phyloP scores from a whole-genome alignment of 208 protist genomes.

The Angomonas ambiguus region DNA sequence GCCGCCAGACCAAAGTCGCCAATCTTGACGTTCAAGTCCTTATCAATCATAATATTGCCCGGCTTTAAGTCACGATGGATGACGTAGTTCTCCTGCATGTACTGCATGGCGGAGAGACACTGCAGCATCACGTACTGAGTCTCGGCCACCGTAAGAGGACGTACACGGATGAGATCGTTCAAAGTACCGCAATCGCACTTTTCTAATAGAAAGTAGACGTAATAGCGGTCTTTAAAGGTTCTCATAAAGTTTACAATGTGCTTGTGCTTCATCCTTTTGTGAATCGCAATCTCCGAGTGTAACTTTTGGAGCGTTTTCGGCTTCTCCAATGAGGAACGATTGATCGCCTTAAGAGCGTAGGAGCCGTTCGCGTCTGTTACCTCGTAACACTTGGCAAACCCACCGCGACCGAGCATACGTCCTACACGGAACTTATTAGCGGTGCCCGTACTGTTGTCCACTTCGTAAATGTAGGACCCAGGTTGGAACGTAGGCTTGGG shows the following conservation, averaged over 20 bases:
- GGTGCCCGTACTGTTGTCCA: conserved; percentile 29
- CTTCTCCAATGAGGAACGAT: conserved; percentile 90
- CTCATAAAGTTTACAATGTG: conserved; percentile 96
- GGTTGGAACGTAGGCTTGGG: conserved; percentile 43
- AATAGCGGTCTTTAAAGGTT: conserved; percentile 96
- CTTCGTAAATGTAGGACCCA: conserved; percentile 48
- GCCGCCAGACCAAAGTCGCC: conserved; percentile 95
- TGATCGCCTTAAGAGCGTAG: conserved; percentile 95
- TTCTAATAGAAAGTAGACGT: conserved; percentile 99
- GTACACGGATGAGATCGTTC: conserved; percentile 94
- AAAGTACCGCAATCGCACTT: conserved; percentile 95
- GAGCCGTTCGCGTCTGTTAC: conserved; percentile 75
- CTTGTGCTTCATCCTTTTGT: conserved; percentile 92
- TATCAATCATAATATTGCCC: conserved; percentile 94
- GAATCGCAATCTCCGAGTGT: conserved; percentile 97
- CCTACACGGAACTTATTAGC: conserved; percentile 51
- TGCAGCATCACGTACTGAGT: conserved; percentile 94
- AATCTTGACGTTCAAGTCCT: conserved; percentile 88
- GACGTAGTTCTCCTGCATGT: conserved; percentile 93
- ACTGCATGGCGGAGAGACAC: conserved; percentile 90
- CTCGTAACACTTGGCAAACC: conserved; percentile 97
- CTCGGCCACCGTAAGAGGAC: conserved; percentile 90
- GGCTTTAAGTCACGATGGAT: conserved; percentile 98
- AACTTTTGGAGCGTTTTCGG: conserved; percentile 94
- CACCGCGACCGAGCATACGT: conserved; percentile 87